Evolutionary conservation across 768 basidiomycete genomes (phyloP).

Genomic region (Ephemerocybe angulata): DNA sequence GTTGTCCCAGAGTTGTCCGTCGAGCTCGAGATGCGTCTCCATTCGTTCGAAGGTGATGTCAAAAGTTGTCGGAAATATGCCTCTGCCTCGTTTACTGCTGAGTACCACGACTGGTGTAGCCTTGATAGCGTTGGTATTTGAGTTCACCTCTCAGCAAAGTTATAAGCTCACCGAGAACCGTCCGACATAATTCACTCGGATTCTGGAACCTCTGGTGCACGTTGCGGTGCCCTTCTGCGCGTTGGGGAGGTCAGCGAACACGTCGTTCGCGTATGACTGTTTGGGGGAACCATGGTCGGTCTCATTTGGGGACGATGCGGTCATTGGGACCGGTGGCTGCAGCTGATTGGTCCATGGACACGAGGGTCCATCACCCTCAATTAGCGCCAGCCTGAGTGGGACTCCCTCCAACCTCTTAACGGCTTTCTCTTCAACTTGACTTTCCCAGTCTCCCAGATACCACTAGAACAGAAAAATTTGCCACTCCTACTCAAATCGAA

Average conservation of each 20-base stretch:
- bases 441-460: too few relatives aligned
- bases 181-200: constrained; percentile 25
- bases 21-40: constrained; percentile 72
- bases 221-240: too few relatives aligned
- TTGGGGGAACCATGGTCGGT: not conserved
- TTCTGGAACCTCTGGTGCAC: too few relatives aligned
- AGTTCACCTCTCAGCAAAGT: not conserved
- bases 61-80: constrained; percentile 74
- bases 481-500: too few relatives aligned
- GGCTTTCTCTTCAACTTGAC: too few relatives aligned
- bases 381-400: too few relatives aligned
- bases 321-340: too few relatives aligned
- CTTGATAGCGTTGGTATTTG: constrained; percentile 23
- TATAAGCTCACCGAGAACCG: constrained; percentile 26
- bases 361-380: too few relatives aligned
- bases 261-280: not conserved
- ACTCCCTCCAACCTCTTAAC: too few relatives aligned
- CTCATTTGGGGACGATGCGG: not conserved
- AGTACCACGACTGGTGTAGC: constrained; percentile 78
- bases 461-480: too few relatives aligned
- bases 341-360: too few relatives aligned
- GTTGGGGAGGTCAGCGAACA: not conserved
- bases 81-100: constrained; percentile 72
- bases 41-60: constrained; percentile 68
- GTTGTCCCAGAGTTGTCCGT: constrained; percentile 28